Evolutionary conservation across 148 eudicot genomes (phyloP).

Genomic region (Talinum fruticosum): DNA sequence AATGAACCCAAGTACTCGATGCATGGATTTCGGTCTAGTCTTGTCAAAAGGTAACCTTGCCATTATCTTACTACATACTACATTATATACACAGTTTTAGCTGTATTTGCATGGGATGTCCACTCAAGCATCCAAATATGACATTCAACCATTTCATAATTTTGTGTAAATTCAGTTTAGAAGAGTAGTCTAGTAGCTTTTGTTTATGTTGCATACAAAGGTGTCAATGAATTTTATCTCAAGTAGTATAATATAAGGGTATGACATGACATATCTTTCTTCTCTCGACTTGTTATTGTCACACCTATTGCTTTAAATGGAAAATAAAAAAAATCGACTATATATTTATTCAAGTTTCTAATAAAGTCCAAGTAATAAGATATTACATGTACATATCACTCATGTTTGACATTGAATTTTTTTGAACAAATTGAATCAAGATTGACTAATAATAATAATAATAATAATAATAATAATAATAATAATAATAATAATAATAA

Average conservation of each 20-base stretch:
- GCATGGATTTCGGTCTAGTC: slow-evolving; percentile 23
- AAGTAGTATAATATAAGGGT: no score
- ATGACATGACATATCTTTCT: no score
- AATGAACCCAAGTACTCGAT: slow-evolving; percentile 1
- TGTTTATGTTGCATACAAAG: no score
- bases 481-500: no score
- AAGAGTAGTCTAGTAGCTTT: no score
- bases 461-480: no score
- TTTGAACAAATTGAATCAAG: neutral
- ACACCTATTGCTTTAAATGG: no score
- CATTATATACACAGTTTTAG: neutral
- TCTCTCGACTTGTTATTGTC: no score
- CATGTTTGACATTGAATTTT: neutral
- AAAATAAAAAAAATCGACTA: no score
- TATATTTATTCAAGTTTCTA: neutral
- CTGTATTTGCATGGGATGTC: neutral
- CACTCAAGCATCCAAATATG: neutral
- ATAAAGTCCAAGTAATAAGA: neutral
- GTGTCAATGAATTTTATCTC: no score
- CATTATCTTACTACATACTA: slow-evolving; percentile 17
- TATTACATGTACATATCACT: neutral
- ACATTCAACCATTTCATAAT: neutral
- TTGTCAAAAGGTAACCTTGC: slow-evolving; percentile 17
- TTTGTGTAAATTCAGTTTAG: neutral
- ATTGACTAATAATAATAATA: neutral